A percentile compares a stretch with the other conserved stretches of the same genome.
phyloP scores from a whole-genome alignment of 805 yeast species.

The Kodamaea nitidulidarum region DNA sequence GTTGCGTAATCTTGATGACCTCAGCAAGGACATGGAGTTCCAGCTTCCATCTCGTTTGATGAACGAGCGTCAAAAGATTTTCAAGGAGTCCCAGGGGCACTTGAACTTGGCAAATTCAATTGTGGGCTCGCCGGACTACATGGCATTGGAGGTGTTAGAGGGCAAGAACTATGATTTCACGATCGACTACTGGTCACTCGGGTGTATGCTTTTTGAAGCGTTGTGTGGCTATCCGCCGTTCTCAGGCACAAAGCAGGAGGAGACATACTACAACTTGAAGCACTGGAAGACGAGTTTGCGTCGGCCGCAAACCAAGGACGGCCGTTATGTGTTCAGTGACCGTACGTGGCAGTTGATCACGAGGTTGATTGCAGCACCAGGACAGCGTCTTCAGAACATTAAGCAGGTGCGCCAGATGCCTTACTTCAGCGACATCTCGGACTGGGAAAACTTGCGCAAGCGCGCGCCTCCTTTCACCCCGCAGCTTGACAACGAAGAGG shows the following conservation, averaged over 20 bases:
- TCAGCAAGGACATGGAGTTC: conserved; percentile 48
- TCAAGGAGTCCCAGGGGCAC: conserved; percentile 76
- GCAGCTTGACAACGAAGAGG: conserved; percentile 92
- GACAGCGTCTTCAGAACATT: conserved; percentile 69
- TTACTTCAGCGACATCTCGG: conserved; percentile 73
- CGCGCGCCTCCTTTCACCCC: conserved; percentile 94
- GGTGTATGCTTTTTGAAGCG: conserved; percentile 95
- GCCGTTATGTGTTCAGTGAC: conserved; percentile 88
- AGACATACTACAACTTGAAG: conserved; percentile 88
- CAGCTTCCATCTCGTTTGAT: conserved; percentile 63
- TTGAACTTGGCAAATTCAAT: conserved; percentile 88
- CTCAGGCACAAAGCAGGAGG: conserved; percentile 89
- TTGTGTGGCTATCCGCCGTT: conserved; percentile 97
- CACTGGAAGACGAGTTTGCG: conserved; percentile 86
- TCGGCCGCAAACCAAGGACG: conserved; percentile 89
- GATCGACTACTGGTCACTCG: conserved; percentile 97
- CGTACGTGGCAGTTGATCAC: conserved; percentile 91
- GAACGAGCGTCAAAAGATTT: conserved; percentile 81
- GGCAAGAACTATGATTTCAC: conserved; percentile 93
- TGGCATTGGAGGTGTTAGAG: conserved; percentile 96
- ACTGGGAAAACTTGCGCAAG: conserved; percentile 66
- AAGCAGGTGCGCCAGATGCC: conserved; percentile 75
- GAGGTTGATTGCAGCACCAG: conserved; percentile 74
- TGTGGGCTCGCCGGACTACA: conserved; percentile 97
- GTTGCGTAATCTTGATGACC: conserved; percentile 66